Base-by-base conservation (phyloP, 1,284 basidiomycete species). In the Thecaphora thlaspeos region DNA sequence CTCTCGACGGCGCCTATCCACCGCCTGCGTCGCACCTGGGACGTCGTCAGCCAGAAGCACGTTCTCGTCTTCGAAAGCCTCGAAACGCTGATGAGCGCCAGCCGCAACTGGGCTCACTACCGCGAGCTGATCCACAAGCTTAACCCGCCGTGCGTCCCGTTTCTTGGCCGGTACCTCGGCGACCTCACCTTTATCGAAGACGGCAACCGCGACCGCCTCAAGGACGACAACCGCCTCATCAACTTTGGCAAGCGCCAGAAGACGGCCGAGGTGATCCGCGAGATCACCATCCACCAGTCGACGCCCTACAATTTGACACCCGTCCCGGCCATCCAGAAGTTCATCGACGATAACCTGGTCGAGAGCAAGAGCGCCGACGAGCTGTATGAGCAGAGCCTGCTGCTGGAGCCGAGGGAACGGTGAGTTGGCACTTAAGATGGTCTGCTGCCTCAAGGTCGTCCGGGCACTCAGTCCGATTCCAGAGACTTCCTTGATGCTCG, bases 101-200 rank as follows among this genome's bases (percentile, higher is more conserved):
- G 86, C 70, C 91, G 90, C 81, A 98, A 97, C 74, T 98, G 95
- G 80, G 87, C 85, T 28, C 89, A 88, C 70, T 98, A 98, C 80
- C 87, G 91, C 48, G 86, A 88, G 58, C 84, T 87, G 48, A 85
- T 99, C 71, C 87, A 89, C 42, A 85, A 84, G 41, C 87, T 95
- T 55, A 86, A 88, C 37, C 91, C 93, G 0, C 94, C 95, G 44
- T 96, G 93, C 78, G 93, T 98, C 0, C 95, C 95, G 5, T 99
- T 98, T 81, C 88, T 99, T 48, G 90, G 96, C 51, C 95, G 95
- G 81, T 97, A 95, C 81, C 84, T 98, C 18, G 92, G 93, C 4
- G 91, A 90, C 22, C 82, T 98, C 52, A 93, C 92, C 3, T 97
- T 98, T 80, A 95, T 96, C 77, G 91, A 96, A 78, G 95, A 98